These are phyloP conservation scores for Agaricus blazei DNA, from an alignment of 768 basidiomycete genomes.

Conservation along the genomic window DNA sequence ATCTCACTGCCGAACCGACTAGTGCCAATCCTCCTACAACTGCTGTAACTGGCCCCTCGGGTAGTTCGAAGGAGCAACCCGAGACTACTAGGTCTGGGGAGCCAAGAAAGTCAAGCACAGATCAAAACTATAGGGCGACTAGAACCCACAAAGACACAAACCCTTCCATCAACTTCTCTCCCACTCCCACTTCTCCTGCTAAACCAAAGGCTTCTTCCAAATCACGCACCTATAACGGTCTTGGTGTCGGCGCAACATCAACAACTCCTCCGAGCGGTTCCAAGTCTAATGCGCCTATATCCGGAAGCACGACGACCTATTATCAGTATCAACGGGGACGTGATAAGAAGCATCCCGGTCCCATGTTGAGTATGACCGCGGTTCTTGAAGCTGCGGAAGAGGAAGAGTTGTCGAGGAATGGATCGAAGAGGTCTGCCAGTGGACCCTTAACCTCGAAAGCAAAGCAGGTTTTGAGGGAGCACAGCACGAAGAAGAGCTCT, in stretches of 20 bases:
- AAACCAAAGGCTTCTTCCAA: background rate
- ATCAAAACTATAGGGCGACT: conserved; percentile 10
- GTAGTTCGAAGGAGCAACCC: background rate
- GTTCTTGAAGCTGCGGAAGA: conserved; percentile 52
- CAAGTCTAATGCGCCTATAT: background rate
- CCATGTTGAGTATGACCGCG: conserved; percentile 49
- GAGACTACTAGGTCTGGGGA: conserved; percentile 1
- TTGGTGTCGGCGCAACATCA: background rate
- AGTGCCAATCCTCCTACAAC: conserved; percentile 3
- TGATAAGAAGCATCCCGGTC: conserved; percentile 19
- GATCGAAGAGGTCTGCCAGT: background rate
- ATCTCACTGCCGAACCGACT: conserved; percentile 26
- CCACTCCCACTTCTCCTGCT: background rate
- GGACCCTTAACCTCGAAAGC: conserved; percentile 2
- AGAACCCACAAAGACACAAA: conserved; percentile 12
- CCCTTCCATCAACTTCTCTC: background rate
- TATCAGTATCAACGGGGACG: conserved; percentile 5
- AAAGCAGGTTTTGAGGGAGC: conserved; percentile 2
- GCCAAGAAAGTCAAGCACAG: background rate
- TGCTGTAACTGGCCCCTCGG: background rate
- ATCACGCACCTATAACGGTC: conserved; percentile 4
- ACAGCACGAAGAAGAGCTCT: background rate
- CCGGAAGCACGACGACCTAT: background rate
- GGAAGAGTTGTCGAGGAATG: conserved; percentile 4
- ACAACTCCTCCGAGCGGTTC: background rate